These are phyloP conservation scores for Ustilago hordei DNA, from an alignment of 1,284 basidiomycete genomes.

Conservation along the genomic window DNA sequence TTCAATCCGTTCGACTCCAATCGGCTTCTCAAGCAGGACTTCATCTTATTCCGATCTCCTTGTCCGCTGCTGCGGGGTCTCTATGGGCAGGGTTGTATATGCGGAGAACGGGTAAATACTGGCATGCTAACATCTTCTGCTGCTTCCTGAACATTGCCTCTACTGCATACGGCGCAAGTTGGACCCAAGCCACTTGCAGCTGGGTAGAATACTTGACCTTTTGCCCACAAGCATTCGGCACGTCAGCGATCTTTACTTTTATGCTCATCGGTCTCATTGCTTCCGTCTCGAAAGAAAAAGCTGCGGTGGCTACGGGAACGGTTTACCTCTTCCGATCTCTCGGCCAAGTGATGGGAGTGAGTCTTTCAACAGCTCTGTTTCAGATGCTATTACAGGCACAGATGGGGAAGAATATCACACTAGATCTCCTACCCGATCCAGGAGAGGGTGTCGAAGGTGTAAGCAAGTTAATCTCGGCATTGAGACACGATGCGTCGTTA, in stretches of 20 bases:
- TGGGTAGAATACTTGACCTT: conserved; percentile 78
- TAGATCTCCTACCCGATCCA: conserved; percentile 73
- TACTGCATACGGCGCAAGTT: conserved; percentile 23
- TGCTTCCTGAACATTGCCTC: conserved; percentile 38
- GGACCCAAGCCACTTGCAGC: conserved; percentile 74
- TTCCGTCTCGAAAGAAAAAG: conserved; percentile 60
- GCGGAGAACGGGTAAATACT: conserved; percentile 83
- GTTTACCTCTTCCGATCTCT: conserved; percentile 78
- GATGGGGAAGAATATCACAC: conserved; percentile 76
- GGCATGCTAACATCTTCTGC: conserved; percentile 77
- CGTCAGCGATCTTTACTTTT: conserved; percentile 83
- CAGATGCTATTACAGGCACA: conserved; percentile 78
- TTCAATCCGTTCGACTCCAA: conserved; percentile 82
- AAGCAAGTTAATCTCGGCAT: conserved; percentile 76
- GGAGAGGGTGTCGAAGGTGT: conserved; percentile 17
- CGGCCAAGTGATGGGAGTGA: conserved; percentile 86
- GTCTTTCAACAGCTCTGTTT: conserved; percentile 81
- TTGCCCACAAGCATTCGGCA: conserved; percentile 71
- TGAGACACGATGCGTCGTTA: conserved; percentile 82
- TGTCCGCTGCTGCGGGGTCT: conserved; percentile 79
- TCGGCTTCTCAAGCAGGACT: conserved; percentile 79
- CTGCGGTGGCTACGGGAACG: conserved; percentile 85
- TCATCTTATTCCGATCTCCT: conserved; percentile 82
- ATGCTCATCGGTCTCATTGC: conserved; percentile 75
- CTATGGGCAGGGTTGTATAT: conserved; percentile 85